Base-by-base conservation (phyloP, 2,329 filamentous ascomycete genomes). In the Cryoendolithus antarcticus region DNA sequence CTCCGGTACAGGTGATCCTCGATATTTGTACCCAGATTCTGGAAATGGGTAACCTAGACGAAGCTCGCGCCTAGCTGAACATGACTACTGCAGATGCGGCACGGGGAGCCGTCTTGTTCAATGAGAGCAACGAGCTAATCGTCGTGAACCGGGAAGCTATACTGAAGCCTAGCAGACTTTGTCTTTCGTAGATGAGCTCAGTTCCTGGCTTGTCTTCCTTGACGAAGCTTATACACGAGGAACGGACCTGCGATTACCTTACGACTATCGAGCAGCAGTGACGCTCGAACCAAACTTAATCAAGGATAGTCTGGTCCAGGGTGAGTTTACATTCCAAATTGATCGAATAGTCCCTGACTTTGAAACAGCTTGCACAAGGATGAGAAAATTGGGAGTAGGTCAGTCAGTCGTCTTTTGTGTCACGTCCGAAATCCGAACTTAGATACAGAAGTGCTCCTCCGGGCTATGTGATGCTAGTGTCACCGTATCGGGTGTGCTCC, bases 21-120 rank as follows among this genome's bases (percentile, higher is more conserved):
- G 80, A 86, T 45, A 79, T 82, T 0, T 81, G 82, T 0, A 80
- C 82, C 0, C 74, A 80, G 35, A 71, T 86, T 4, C 54, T 86
- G 0, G 80, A 86, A 24, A 56, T 78, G 0, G 64, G 60, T 10
- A 84, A 84, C 44, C 3, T 58, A 0, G 58, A 69, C 2, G 63
- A 83, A 3, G 72, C 75, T 0, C 45, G 47, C 6, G 40, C 47
- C 1, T 83, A 77, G 77, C 51, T 84, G 1, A 21, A 21, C 19
- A 38, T 54, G 15, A 32, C 46, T 4, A 34, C 47, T 3, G 32
- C 40, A n/a, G 12, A 48, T 1, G 43, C 41, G 1, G 59, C 53
- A 0, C 56, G 73, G 19, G 70, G 68, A 0, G 68, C 66, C 0
- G 62, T 86, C 0, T 86, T 72, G 47, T 73, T 81, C 40, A 62